These are phyloP conservation scores for Aspergillus bertholletiae DNA, from an alignment of 495 filamentous ascomycete genomes.

Conservation along the genomic window DNA sequence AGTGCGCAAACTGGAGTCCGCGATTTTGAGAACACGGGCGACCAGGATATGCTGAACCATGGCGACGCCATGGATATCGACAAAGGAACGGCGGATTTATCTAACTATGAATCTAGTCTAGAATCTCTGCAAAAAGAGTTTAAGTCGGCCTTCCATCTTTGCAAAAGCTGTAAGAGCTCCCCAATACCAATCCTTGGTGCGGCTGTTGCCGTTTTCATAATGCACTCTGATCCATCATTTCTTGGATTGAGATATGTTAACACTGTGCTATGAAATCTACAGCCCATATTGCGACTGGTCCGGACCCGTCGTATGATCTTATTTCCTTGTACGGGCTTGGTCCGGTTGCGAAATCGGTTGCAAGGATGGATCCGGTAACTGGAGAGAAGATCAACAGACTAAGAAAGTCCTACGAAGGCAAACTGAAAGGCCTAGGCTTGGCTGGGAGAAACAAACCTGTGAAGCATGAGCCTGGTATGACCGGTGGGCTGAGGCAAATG, in stretches of 20 bases:
- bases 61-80: constrained; percentile 41
- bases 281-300: constrained; percentile 47
- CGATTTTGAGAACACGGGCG: constrained; percentile 24
- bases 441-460: constrained; percentile 61
- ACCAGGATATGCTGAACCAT: constrained; percentile 9
- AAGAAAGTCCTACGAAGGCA: constrained; percentile 70
- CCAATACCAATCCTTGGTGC: constrained; percentile 28
- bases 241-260: constrained; percentile 41
- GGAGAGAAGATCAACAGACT: constrained; percentile 72
- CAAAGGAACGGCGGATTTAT: constrained; percentile 15
- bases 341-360: constrained; percentile 59
- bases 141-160: constrained; percentile 47
- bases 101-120: constrained; percentile 27
- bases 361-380: constrained; percentile 58
- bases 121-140: constrained; percentile 46
- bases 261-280: constrained; percentile 29
- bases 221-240: constrained; percentile 23
- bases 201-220: constrained; percentile 25
- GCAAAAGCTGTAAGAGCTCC: constrained; percentile 50
- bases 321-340: constrained; percentile 60
- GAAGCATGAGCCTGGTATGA: constrained; percentile 42
- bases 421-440: constrained; percentile 58
- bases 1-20: constrained; percentile 17
- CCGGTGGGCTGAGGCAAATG: constrained; percentile 40
- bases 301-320: constrained; percentile 61